A percentile compares a stretch with the other conserved stretches of the same genome.
Evolutionary conservation across 495 filamentous ascomycete genomes (phyloP).

Genomic region (Penicillium canescens): DNA sequence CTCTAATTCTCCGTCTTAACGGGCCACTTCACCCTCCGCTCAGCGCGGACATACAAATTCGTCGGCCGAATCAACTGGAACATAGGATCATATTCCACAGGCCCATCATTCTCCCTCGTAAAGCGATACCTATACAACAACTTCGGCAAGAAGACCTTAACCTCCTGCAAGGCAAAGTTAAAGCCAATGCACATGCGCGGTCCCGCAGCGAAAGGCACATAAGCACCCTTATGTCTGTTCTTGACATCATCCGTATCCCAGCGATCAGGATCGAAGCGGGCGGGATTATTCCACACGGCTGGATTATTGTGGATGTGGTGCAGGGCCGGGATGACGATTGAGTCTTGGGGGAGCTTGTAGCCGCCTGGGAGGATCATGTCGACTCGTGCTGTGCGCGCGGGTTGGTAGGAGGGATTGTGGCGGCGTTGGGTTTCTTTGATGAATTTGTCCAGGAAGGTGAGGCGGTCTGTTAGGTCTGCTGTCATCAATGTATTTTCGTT

Average conservation of each 20-base stretch:
- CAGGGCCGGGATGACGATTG: slow-evolving; percentile 49
- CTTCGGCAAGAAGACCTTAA: slow-evolving; percentile 52
- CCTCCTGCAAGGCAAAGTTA: slow-evolving; percentile 56
- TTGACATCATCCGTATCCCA: slow-evolving; percentile 54
- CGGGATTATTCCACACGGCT: slow-evolving; percentile 51
- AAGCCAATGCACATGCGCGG: slow-evolving; percentile 56
- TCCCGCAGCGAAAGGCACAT: slow-evolving; percentile 55
- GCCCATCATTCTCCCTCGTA: slow-evolving; percentile 34
- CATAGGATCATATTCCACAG: slow-evolving; percentile 57
- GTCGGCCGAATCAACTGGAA: slow-evolving; percentile 57
- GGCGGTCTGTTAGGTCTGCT: slow-evolving; percentile 36
- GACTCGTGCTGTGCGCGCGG: slow-evolving; percentile 49
- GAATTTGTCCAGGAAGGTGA: slow-evolving; percentile 53
- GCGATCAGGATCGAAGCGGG: slow-evolving; percentile 52
- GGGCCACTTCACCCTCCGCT: slow-evolving; percentile 47
- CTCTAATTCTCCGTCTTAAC: slow-evolving; percentile 12
- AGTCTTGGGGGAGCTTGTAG: slow-evolving; percentile 48
- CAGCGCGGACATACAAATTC: slow-evolving; percentile 53
- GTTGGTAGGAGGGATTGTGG: slow-evolving; percentile 58
- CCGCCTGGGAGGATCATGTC: slow-evolving; percentile 57
- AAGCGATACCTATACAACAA: slow-evolving; percentile 56
- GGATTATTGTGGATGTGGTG: slow-evolving; percentile 56
- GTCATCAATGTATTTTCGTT: slow-evolving; percentile 36
- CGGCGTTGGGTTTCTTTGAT: slow-evolving; percentile 59
- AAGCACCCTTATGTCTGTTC: slow-evolving; percentile 41